These are phyloP conservation scores for Plasmodium knowlesi DNA, from an alignment of 169 alveolate genomes.

Conservation along the genomic window DNA sequence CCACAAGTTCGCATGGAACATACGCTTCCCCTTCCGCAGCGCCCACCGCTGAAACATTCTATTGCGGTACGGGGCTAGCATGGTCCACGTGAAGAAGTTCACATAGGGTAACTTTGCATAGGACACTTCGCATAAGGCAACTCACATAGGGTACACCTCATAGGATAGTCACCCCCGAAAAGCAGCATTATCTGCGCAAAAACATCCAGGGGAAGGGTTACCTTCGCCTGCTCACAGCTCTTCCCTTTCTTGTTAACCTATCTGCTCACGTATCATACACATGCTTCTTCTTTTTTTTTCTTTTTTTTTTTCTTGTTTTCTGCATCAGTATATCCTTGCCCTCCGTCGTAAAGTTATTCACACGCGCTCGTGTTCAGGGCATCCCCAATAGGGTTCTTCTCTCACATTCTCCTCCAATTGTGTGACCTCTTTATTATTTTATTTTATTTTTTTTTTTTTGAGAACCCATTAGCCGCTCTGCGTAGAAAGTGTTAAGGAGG, in stretches of 20 bases:
- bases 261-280: neutral
- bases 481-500: neutral
- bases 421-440: neutral
- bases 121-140: neutral
- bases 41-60: neutral
- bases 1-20: neutral
- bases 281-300: neutral
- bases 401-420: neutral
- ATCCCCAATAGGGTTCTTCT: neutral
- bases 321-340: neutral
- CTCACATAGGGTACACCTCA: neutral
- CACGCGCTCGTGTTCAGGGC: neutral
- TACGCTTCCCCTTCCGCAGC: neutral
- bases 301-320: neutral
- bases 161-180: neutral
- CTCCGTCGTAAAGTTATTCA: neutral
- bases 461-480: neutral
- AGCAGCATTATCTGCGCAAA: neutral
- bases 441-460: neutral
- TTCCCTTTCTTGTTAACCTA: neutral
- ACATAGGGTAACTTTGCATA: neutral
- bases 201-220: neutral
- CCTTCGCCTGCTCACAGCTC: neutral
- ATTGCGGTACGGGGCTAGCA: conserved; percentile 13
- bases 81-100: neutral